A percentile compares a stretch with the other conserved stretches of the same genome.
phyloP scores from a whole-genome alignment of 2,329 filamentous ascomycete genomes.

The Xylaria sp. region DNA sequence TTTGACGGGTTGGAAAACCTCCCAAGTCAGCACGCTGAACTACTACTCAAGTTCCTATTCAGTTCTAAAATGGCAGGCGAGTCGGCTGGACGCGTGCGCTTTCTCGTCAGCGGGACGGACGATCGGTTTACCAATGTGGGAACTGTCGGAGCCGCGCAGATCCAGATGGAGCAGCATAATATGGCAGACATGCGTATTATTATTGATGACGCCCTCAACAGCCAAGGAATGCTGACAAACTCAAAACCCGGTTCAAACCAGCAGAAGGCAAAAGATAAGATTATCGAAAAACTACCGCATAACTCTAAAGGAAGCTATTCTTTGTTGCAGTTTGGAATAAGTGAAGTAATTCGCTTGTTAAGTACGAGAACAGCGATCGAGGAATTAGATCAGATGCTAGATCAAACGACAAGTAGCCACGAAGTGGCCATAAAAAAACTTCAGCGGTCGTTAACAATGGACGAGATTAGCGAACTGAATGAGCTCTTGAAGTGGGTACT shows the following conservation, averaged over 20 bases:
- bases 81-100: slow-evolving; percentile 33
- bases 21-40: slow-evolving; percentile 23
- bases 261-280: slow-evolving; percentile 35
- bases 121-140: slow-evolving; percentile 19
- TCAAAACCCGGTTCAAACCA: slow-evolving; percentile 37
- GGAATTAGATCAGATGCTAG: slow-evolving; percentile 38
- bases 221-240: slow-evolving; percentile 34
- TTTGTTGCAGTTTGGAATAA: slow-evolving; percentile 35
- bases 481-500: slow-evolving; percentile 45
- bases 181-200: slow-evolving; percentile 39
- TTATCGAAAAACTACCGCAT: slow-evolving; percentile 37
- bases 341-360: slow-evolving; percentile 37
- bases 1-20: slow-evolving; percentile 44
- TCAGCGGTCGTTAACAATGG: slow-evolving; percentile 38
- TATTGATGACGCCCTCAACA: slow-evolving; percentile 37
- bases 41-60: slow-evolving; percentile 36
- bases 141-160: slow-evolving; percentile 11
- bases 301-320: slow-evolving; percentile 39
- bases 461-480: slow-evolving; percentile 43
- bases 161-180: slow-evolving; percentile 38
- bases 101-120: slow-evolving; percentile 38
- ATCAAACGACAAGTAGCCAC: slow-evolving; percentile 39
- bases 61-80: slow-evolving; percentile 24
- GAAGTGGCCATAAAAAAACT: slow-evolving; percentile 41
- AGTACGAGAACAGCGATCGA: slow-evolving; percentile 33